Evolutionary conservation across 2,329 filamentous ascomycete genomes (phyloP).

Genomic region (Cercospora sp.): DNA sequence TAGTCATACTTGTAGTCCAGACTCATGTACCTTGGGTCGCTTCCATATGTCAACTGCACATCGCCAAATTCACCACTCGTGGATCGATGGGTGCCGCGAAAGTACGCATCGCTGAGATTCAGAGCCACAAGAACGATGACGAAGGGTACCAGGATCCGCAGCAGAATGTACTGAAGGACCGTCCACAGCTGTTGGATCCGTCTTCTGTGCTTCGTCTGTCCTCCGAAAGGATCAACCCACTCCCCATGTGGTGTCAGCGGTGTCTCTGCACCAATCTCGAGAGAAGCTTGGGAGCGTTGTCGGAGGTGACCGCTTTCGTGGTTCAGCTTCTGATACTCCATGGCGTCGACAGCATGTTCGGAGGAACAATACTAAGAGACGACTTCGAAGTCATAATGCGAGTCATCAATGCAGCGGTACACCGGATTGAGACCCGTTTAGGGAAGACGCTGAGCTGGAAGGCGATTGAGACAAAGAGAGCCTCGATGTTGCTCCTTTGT

Average conservation of each 20-base stretch:
- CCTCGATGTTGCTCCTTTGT: neutral
- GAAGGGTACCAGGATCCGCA: conserved; percentile 11
- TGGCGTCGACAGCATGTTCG: neutral
- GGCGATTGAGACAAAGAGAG: neutral
- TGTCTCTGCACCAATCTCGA: neutral
- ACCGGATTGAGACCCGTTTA: neutral
- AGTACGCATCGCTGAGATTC: conserved; percentile 9
- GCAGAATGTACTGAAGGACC: conserved; percentile 7
- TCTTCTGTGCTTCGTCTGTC: neutral
- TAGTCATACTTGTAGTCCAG: conserved; percentile 21
- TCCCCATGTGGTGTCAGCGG: neutral
- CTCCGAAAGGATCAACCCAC: neutral
- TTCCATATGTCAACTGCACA: conserved; percentile 17
- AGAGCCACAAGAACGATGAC: conserved; percentile 9
- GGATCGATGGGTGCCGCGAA: neutral
- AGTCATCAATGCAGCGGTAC: neutral
- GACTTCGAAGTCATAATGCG: neutral
- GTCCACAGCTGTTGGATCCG: neutral
- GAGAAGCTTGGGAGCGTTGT: neutral
- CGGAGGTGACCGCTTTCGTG: conserved; percentile 3
- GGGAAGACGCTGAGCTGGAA: neutral
- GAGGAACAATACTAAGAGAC: neutral
- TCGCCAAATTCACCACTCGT: neutral
- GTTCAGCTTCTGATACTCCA: conserved; percentile 8
- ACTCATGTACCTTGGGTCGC: conserved; percentile 14